Evolutionary conservation across 345 rosid genomes (phyloP), one percentile per base, ranked within the genome.

Genomic region (Boechera divaricarpa): DNA sequence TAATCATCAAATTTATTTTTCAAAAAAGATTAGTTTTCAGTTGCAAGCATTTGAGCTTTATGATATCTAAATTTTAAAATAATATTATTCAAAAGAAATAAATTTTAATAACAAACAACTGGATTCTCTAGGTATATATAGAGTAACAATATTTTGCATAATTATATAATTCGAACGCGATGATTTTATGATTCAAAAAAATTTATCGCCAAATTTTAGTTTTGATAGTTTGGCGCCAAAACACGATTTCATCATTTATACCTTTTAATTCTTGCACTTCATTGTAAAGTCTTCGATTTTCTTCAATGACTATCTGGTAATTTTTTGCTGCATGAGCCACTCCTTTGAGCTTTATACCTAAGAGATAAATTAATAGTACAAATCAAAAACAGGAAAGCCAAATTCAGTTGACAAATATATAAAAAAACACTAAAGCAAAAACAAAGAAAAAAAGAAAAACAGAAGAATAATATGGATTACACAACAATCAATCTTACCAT

Each of bases 191-290:
- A 12, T 45, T 45, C 18, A 15, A 15, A 5, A 5, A 5, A 1
- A 3, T 13, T 13, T 45, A 21, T 33, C 68, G 65, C 45, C 26
- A 69, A 29, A 35, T 38, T 3, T 1, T 9, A 10, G 49, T 45
- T 44, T 44, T 5, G 7, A 45, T 45, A 5, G 2, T 13, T 15
- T 13, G 16, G 7, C 49, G 7, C 49, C 18, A 45, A 45, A 45
- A 45, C 7, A 45, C 2, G 47, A 44, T 44, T 13, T 13, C 7
- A 5, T 2, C 13, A 44, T 13, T 5, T 42, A 28, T 83, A 94
- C 98, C 97, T 87, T 94, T 94, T 82, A 94, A 80, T 79, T 94
- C 96, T 66, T 91, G 98, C 79, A 94, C 87, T 82, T 91, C 97
- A 69, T 91, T 90, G 82, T 88, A 94, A 79, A 94, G 77, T 76